Conservation (phyloP, 345 rosid genomes). For the Microcos paniculata region DNA sequence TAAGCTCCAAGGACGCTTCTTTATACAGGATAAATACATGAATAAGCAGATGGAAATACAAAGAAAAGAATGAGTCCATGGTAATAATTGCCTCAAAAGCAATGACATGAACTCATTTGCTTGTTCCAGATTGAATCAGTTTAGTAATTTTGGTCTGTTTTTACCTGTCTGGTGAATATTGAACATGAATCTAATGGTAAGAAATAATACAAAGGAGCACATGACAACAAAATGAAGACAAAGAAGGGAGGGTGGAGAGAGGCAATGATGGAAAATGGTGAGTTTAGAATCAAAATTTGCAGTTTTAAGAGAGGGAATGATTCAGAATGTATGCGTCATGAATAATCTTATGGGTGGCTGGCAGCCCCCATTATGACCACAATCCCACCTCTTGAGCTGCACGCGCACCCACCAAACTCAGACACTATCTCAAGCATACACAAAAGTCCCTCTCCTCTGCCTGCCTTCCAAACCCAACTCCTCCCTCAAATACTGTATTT, state of each 20-base stretch:
- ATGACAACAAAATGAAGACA: background rate
- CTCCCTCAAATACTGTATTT: background rate
- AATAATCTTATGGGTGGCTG: constrained; percentile 34
- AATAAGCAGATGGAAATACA: background rate
- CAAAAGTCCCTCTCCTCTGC: constrained; percentile 15
- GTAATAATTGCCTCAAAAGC: background rate
- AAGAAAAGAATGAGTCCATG: background rate
- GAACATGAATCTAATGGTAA: background rate
- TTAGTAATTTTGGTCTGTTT: too few relatives aligned
- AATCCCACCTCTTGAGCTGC: constrained; percentile 56
- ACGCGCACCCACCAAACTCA: constrained; percentile 76
- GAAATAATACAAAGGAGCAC: background rate
- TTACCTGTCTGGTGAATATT: too few relatives aligned
- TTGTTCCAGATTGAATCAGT: background rate
- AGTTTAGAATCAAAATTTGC: constrained; percentile 30
- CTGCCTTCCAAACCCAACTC: background rate
- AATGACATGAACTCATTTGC: background rate
- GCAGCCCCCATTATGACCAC: constrained; percentile 56
- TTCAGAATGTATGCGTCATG: constrained; percentile 27
- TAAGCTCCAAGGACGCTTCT: background rate
- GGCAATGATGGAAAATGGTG: constrained; percentile 38
- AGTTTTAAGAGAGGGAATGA: constrained; percentile 25
- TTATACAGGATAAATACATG: background rate
- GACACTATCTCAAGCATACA: constrained; percentile 13
- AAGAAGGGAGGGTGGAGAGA: background rate